Evolutionary conservation across 805 yeast species (phyloP).

Genomic region (Priceomyces fermenticarens): DNA sequence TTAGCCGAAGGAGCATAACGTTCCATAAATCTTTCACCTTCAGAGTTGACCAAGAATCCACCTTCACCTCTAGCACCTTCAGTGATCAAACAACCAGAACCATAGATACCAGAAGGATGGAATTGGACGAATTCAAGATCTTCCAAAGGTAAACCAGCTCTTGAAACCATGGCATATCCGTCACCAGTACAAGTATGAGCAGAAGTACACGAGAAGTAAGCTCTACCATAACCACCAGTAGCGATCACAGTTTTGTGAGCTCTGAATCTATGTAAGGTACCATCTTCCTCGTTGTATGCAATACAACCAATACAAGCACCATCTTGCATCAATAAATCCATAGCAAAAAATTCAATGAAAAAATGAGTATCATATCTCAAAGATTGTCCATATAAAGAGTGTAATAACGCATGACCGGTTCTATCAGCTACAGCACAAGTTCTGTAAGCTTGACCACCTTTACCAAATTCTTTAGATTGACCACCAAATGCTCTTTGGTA

Average conservation of each 20-base stretch:
- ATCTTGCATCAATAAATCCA: constrained; percentile 90
- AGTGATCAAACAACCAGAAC: constrained; percentile 97
- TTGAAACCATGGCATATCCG: constrained; percentile 96
- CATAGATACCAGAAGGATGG: constrained; percentile 99
- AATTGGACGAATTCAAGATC: constrained; percentile 97
- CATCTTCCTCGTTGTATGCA: constrained; percentile 98
- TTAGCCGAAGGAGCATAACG: constrained; percentile 98
- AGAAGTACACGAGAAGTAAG: constrained; percentile 97
- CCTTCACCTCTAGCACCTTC: constrained; percentile 99
- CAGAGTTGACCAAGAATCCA: constrained; percentile 92
- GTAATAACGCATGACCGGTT: constrained; percentile 96
- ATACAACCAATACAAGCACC: constrained; percentile 96
- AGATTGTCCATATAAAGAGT: constrained; percentile 94
- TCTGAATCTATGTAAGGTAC: constrained; percentile 95
- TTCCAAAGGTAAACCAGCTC: constrained; percentile 97
- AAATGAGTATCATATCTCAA: constrained; percentile 95
- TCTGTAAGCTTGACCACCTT: constrained; percentile 99
- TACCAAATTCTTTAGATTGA: constrained; percentile 91
- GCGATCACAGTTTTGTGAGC: constrained; percentile 96
- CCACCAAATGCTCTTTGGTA: constrained; percentile 99
- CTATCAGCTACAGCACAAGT: constrained; percentile 99
- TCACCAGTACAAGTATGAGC: constrained; percentile 99
- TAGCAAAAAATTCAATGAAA: constrained; percentile 95
- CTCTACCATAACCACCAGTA: constrained; percentile 98
- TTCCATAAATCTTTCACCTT: constrained; percentile 99